Base-by-base conservation (phyloP, 352 stramenopile genomes). In the Hyaloperonospora brassicae region DNA sequence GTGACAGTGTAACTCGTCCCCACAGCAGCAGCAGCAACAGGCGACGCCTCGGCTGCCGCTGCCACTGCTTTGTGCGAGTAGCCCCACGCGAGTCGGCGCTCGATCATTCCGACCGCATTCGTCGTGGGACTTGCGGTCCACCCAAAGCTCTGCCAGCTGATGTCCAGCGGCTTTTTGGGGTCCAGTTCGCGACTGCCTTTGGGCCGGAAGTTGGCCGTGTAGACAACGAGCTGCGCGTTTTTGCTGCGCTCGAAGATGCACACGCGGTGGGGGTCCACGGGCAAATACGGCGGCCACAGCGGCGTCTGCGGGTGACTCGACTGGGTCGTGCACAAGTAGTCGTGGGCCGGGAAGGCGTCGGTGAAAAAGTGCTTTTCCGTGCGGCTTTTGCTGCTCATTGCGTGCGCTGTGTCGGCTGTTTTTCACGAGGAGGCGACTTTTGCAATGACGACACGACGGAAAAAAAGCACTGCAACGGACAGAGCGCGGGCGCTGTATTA, bases 61-160 rank as follows among this genome's bases (percentile, higher is more conserved):
- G 68, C 47, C 23, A 54, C 40, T 11, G 34, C 48, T 43, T 84
- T 87, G 66, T 87, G 76, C 13, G 59, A 64, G 54, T 87, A 89
- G 0, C 77, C 79, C 79, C 79, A 89, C 0, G 79, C 79, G 47
- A 89, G 58, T 58, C 59, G 68, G 45, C 79, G 75, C 52, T 89
- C 79, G 41, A 87, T 46, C 59, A 86, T 75, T 39, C 79, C 79
- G 8, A 75, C 87, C 13, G 56, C 45, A 44, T 89, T 89, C 49
- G 55, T 86, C 39, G 71, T 86, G 11, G 77, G 79, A 52, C 84
- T 64, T 17, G 52, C 51, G 5, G 79, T 89, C 79, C 79, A 89
- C 35, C 79, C 79, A 52, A 85, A 89, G 59, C 77, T 88, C 63
- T 87, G 76, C 79, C 79, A 89, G 50, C 85, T 86, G 66, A 89